Percentiles rank a stretch among this genome's conserved stretches.
These are phyloP conservation scores for Pyricularia pennisetigena DNA, from an alignment of 2,329 filamentous ascomycete species.

Conservation along the genomic window DNA sequence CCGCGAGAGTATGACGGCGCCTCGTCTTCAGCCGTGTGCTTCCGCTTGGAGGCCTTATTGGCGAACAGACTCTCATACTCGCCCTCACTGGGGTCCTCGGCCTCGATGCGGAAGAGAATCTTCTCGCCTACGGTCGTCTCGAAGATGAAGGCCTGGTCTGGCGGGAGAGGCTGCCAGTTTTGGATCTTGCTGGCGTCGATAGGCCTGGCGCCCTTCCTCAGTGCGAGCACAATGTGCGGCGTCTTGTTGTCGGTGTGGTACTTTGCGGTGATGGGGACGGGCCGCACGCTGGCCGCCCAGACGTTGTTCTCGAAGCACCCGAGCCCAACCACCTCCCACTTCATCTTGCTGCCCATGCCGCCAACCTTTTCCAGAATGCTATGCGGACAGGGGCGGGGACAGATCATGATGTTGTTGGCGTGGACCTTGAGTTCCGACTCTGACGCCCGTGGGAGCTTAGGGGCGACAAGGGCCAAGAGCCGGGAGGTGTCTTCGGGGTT, in stretches of 20 bases:
- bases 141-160: constrained; percentile 64
- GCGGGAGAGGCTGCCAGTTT: constrained; percentile 69
- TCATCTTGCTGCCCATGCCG: constrained; percentile 73
- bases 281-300: constrained; percentile 76
- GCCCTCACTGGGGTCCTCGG: constrained; percentile 41
- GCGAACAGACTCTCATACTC: constrained; percentile 47
- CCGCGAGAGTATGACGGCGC: constrained; percentile 20
- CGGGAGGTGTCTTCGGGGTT: constrained; percentile 59
- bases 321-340: constrained; percentile 73
- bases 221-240: constrained; percentile 74
- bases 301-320: constrained; percentile 69
- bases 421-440: constrained; percentile 69
- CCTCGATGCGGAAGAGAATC: constrained; percentile 69
- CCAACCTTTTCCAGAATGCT: constrained; percentile 75
- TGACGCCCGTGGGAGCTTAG: constrained; percentile 32
- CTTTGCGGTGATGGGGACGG: constrained; percentile 53
- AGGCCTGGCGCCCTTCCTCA: constrained; percentile 65
- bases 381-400: constrained; percentile 62
- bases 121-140: constrained; percentile 84
- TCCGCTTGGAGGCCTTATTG: constrained; percentile 51
- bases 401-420: constrained; percentile 87
- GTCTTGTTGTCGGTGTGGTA: constrained; percentile 72
- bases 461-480: constrained; percentile 60
- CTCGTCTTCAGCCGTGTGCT: constrained; percentile 50
- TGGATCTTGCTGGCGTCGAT: constrained; percentile 74